Evolutionary conservation across 345 rosid species (phyloP), one percentile per base, ranked within the genome.

Genomic region (Boechera stricta): DNA sequence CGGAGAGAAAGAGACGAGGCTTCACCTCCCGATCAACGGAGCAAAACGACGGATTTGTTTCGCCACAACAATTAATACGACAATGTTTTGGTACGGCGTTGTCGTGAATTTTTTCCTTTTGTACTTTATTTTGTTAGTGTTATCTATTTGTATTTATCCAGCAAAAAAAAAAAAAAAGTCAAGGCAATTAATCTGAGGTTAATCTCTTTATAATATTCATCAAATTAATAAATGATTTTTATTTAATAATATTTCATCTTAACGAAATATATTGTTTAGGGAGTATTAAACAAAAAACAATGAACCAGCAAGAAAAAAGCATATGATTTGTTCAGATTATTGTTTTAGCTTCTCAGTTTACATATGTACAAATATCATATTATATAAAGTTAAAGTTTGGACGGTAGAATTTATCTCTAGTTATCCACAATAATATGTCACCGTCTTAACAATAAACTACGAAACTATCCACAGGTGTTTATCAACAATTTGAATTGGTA

Each of bases 1-100:
- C 26, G 33, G 18, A 35, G 24, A 72, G 32, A 51, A 7, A 13
- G 24, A 64, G 29, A 77, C 75, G 61, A 59, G 41, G 12, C 31
- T 61, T 41, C 55, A 55, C 79, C 81, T 55, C 67, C 64, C 76
- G 81, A 72, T 77, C 79, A 69, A 77, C 44, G 56, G 5, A 10
- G 66, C 7, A 39, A 45, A 69, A 45, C 66, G 77, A 64, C 68
- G 71, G 59, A 39, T 41, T 75, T 53, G 24, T 66, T 28, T 52
- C 52, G 54, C 67, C 16, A 54, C 70, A 49, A 16, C 31, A 28
- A 44, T 16, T 18, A 58, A 80, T 57, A 66, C 81, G 81, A 72
- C 77, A 9, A 9, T 9, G 77, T 65, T 65, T 76, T 51, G 52
- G 68, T 51, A 41, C 69, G 38, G 64, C 41, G 51, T 64, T 71